Evolutionary conservation across 192 early-diverging fungal species (phyloP).

Genomic region (Umbelopsis sp.): DNA sequence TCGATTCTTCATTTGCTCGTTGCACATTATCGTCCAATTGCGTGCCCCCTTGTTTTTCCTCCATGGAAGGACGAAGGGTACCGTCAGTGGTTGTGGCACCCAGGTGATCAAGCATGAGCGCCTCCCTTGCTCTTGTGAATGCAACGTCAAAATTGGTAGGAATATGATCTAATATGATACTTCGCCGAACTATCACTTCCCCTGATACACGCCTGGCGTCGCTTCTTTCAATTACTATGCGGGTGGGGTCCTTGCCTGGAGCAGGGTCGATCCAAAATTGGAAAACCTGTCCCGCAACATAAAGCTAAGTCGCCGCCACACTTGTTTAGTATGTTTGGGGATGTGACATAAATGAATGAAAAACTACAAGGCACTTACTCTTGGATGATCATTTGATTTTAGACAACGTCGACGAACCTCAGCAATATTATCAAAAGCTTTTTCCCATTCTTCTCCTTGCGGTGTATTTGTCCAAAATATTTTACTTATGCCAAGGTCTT

Average conservation of each 20-base stretch:
- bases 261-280: slow-evolving; percentile 45
- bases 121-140: slow-evolving; percentile 34
- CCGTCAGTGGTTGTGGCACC: neutral
- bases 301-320: slow-evolving; percentile 24
- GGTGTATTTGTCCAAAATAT: slow-evolving; percentile 45
- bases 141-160: slow-evolving; percentile 42
- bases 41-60: neutral
- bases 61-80: neutral
- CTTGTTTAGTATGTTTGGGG: neutral
- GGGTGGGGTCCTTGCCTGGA: slow-evolving; percentile 34
- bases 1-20: neutral
- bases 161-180: slow-evolving; percentile 41
- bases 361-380: slow-evolving; percentile 27
- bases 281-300: slow-evolving; percentile 41
- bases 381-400: slow-evolving; percentile 41
- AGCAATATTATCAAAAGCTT: slow-evolving; percentile 42
- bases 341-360: neutral
- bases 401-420: slow-evolving; percentile 41
- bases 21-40: neutral
- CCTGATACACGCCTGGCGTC: slow-evolving; percentile 27
- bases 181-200: slow-evolving; percentile 38
- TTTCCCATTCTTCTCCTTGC: slow-evolving; percentile 46
- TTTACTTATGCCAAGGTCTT: slow-evolving; percentile 46
- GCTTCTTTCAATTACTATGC: slow-evolving; percentile 40
- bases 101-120: slow-evolving; percentile 26